Conservation (phyloP, 2,329 filamentous ascomycete genomes). For the Trichophyton mentagrophytes region DNA sequence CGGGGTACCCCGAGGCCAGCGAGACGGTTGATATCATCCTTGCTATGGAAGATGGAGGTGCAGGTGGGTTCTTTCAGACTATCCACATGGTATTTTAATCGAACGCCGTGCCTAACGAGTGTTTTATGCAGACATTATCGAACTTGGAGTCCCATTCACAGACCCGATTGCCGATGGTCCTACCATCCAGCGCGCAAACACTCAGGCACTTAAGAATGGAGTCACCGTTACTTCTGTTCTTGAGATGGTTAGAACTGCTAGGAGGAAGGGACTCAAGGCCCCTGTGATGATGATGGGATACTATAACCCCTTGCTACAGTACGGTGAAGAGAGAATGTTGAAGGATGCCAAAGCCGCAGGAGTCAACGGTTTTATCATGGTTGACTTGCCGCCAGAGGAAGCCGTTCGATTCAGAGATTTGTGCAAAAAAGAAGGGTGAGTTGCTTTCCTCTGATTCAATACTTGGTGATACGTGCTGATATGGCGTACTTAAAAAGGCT, state of each 20-base stretch:
- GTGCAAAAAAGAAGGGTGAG: constrained; percentile 63
- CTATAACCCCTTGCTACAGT: constrained; percentile 90
- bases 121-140: constrained; percentile 60
- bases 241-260: constrained; percentile 69
- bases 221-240: constrained; percentile 71
- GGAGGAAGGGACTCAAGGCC: constrained; percentile 61
- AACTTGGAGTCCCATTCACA: constrained; percentile 91
- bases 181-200: constrained; percentile 92
- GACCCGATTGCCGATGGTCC: constrained; percentile 97
- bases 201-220: constrained; percentile 74
- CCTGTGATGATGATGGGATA: constrained; percentile 96
- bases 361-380: constrained; percentile 92
- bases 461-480: background rate
- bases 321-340: constrained; percentile 82
- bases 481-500: constrained; percentile 40
- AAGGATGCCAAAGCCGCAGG: constrained; percentile 71
- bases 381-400: constrained; percentile 91
- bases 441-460: constrained; percentile 10
- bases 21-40: constrained; percentile 75
- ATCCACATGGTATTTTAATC: background rate
- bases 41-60: constrained; percentile 81
- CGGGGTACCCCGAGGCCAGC: constrained; percentile 73
- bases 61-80: constrained; percentile 46
- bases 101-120: background rate
- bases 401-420: constrained; percentile 80